Evolutionary conservation across 805 yeast species (phyloP).

Genomic region (Lipomyces yamanashiensis): DNA sequence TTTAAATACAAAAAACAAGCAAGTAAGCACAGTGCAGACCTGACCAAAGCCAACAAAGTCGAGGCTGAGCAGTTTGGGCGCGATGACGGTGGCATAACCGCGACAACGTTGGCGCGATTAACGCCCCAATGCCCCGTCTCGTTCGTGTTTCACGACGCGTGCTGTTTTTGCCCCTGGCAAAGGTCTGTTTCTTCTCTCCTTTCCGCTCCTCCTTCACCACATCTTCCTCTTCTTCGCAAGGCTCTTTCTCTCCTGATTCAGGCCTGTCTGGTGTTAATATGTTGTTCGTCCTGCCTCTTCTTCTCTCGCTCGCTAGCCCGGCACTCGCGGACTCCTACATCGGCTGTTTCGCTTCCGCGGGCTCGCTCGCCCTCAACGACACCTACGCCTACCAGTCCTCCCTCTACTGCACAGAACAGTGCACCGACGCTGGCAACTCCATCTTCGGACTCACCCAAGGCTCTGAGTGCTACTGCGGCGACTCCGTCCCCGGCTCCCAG

Average conservation of each 20-base stretch:
- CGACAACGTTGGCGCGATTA: not conserved
- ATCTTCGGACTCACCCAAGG: slow-evolving; percentile 59
- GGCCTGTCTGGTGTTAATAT: no score
- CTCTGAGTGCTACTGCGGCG: slow-evolving; percentile 69
- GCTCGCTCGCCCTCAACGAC: slow-evolving; percentile 52
- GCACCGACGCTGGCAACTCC: slow-evolving; percentile 52
- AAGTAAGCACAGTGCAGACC: not conserved
- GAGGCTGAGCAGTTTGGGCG: not conserved
- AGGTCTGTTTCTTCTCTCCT: not conserved
- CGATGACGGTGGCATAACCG: not conserved
- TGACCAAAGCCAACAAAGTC: not conserved
- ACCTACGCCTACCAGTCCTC: slow-evolving; percentile 63
- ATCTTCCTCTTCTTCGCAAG: not conserved
- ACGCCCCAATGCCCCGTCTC: not conserved
- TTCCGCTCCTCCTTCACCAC: slow-evolving; percentile 1
- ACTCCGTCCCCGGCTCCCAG: slow-evolving; percentile 46
- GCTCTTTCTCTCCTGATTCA: not conserved
- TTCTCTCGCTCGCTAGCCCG: not conserved
- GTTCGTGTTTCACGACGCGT: slow-evolving; percentile 8
- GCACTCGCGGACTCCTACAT: slow-evolving; percentile 22
- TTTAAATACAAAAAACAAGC: not conserved
- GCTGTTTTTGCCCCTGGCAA: slow-evolving; percentile 2
- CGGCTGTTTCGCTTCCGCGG: slow-evolving; percentile 51
- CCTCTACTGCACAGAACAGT: slow-evolving; percentile 57
- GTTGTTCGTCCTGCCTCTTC: not conserved